Base-by-base conservation (phyloP, 768 basidiomycete genomes). In the Mycena capillaripes region DNA sequence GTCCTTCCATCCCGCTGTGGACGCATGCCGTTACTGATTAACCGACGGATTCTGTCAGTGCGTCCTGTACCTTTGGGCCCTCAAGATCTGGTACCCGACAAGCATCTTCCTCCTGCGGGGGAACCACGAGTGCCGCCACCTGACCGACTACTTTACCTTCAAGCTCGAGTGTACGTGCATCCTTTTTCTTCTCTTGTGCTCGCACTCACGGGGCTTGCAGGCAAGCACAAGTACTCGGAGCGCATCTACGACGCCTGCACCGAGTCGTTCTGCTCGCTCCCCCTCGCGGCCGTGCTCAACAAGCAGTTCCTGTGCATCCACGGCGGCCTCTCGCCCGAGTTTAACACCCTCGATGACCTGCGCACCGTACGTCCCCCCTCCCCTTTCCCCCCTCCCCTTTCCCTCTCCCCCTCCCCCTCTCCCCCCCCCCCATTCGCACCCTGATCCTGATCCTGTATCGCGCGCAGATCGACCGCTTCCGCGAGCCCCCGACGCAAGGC, bases 291-390 rank as follows among this genome's bases (percentile, higher is more conserved):
- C 36, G 82, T 99, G 78, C 98, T 99, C 96, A 99, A 99, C 87
- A 98, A 98, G 81, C 98, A 99, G 82, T 99, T 99, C 83, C 86
- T 99, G 56, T 99, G 97, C 83, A 97, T 99, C 72, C 98, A 99
- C 74, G 98, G 98, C 44, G 97, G 98, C n/a, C 87, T 99, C 17
- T 97, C 95, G 0, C 98, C 98, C 0, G 98, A 99, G 80, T 84
- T 99, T 44, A 92, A 95, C 74, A 97, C 97, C 5, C 89, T 99
- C 57, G 97, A 99, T 77, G 97, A 99, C 80, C 89, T 99, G 53
- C 92, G 97, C 63, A 85, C 84, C 52, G 97, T 97, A 72, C 50
- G 93, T 86, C 21, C 7, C 17, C n/a, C n/a, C n/a, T n/a, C n/a
- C n/a, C n/a, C n/a, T n/a, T n/a, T n/a, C n/a, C n/a, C n/a, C n/a